phyloP scores from a whole-genome alignment of 306 rosid species.

The Sechiopsis laciniata region DNA sequence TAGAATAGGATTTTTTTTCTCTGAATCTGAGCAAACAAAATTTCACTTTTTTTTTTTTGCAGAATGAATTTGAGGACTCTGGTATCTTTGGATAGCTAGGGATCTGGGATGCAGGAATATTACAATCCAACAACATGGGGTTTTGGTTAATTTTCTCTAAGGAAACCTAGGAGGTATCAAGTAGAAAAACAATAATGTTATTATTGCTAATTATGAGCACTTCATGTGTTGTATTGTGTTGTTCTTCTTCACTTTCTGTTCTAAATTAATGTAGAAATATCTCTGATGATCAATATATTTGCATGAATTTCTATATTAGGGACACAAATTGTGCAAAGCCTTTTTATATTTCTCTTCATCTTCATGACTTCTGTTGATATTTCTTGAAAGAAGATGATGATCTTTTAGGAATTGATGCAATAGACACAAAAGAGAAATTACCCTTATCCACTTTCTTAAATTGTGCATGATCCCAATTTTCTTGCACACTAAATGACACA shows the following conservation, averaged over 20 bases:
- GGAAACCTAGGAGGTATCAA: conserved; percentile 17
- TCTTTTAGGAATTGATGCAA: conserved; percentile 23
- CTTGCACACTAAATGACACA: conserved; percentile 7
- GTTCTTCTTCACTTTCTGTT: neutral
- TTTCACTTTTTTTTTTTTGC: conserved; percentile 14
- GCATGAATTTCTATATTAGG: neutral
- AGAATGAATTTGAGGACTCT: conserved; percentile 59
- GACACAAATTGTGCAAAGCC: neutral
- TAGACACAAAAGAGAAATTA: neutral
- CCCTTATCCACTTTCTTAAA: conserved; percentile 1
- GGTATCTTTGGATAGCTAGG: conserved; percentile 34
- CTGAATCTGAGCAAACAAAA: conserved; percentile 3
- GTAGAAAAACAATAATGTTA: neutral
- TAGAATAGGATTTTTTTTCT: neutral
- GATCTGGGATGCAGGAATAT: conserved; percentile 38
- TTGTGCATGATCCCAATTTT: neutral
- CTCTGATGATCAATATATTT: conserved; percentile 2
- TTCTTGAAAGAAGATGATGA: neutral
- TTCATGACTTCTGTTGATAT: neutral
- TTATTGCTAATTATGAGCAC: neutral
- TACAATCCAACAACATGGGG: conserved; percentile 34
- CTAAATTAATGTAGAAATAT: conserved; percentile 1
- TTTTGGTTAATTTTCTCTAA: conserved; percentile 1
- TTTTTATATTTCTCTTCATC: neutral
- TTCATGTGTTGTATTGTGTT: neutral